Evolutionary conservation across 73 alveolate genomes (phyloP).

Genomic region (Effrenium voratum): DNA sequence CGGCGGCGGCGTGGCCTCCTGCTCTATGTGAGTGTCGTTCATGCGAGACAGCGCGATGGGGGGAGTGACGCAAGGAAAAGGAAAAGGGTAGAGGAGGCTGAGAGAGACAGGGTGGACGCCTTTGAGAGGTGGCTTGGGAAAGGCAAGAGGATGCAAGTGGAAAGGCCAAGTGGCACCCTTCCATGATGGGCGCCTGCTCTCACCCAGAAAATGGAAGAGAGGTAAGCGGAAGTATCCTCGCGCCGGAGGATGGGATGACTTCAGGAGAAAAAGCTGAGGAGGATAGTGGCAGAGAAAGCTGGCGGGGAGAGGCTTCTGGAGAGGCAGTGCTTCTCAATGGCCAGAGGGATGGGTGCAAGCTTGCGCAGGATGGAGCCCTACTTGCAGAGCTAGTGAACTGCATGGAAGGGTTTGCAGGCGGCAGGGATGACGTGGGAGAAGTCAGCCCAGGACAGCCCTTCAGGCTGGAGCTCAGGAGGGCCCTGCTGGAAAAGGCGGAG

Average conservation of each 20-base stretch:
- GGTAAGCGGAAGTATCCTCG: neutral
- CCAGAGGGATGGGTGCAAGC: neutral
- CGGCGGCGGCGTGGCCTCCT: neutral
- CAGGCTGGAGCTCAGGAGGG: neutral
- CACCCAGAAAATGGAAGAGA: no score
- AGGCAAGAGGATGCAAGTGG: neutral
- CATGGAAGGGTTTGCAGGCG: neutral
- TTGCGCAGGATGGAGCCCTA: neutral
- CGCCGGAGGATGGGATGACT: neutral
- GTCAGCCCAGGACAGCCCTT: neutral
- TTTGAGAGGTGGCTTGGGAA: neutral
- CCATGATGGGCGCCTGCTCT: slow-evolving; percentile 1
- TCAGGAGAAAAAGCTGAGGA: neutral
- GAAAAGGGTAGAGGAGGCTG: neutral
- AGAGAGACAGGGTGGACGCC: neutral
- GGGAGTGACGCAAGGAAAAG: neutral
- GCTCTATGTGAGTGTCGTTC: slow-evolving; percentile 1
- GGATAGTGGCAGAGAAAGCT: neutral
- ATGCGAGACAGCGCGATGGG: neutral
- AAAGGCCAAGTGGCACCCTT: neutral
- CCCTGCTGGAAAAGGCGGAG: neutral
- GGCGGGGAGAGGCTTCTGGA: neutral
- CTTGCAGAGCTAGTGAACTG: neutral
- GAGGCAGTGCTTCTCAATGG: neutral
- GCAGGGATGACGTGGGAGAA: neutral